Conservation (phyloP, 192 early-diverging fungal genomes). For the Glomus cerebriforme region DNA sequence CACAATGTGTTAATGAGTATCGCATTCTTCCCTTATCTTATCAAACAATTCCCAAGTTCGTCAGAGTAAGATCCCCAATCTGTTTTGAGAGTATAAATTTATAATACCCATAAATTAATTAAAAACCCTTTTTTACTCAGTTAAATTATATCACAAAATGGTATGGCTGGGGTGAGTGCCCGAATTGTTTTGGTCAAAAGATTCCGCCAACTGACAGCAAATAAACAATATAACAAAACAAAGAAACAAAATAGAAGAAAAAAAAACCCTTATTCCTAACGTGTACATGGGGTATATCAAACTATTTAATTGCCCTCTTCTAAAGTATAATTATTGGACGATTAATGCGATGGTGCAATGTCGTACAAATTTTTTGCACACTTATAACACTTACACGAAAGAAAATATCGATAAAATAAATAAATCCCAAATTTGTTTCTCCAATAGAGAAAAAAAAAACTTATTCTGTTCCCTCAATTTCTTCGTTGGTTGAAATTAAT, state of each 20-base stretch:
- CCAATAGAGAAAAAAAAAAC: background rate
- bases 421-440: background rate
- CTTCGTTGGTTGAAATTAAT: background rate
- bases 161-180: background rate
- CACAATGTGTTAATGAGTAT: constrained; percentile 8
- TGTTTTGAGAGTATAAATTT: background rate
- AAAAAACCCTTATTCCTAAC: background rate
- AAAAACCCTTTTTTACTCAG: too few species aligned
- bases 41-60: constrained; percentile 2
- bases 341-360: background rate
- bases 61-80: background rate
- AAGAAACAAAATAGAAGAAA: background rate
- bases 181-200: constrained; percentile 6
- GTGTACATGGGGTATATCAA: background rate
- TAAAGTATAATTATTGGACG: background rate
- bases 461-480: background rate
- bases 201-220: constrained; percentile 12
- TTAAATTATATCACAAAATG: too few species aligned
- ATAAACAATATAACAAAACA: constrained; percentile 1
- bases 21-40: constrained; percentile 7
- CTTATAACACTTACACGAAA: background rate
- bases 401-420: too few species aligned
- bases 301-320: background rate
- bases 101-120: too few species aligned
- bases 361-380: background rate